Evolutionary conservation across 148 eudicot species (phyloP).

Genomic region (Polygonum maritimum): DNA sequence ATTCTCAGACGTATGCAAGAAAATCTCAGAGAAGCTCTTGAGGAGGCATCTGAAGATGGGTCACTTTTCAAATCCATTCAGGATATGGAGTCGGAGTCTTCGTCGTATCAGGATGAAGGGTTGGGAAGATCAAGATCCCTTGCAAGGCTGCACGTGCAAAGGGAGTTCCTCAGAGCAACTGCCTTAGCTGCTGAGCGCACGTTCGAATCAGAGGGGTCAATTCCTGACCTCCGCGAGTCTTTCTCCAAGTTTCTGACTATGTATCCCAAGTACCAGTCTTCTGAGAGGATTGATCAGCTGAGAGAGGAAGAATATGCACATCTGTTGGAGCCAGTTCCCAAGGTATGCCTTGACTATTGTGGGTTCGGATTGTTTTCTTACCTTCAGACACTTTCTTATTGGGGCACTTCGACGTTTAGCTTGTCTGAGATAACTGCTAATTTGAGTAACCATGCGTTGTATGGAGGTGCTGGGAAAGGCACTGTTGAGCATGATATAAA

Average conservation of each 20-base stretch:
- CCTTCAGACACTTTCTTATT: slow-evolving; percentile 71
- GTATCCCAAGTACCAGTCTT: slow-evolving; percentile 84
- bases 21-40: slow-evolving; percentile 84
- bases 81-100: slow-evolving; percentile 42
- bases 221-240: slow-evolving; percentile 60
- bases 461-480: slow-evolving; percentile 87
- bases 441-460: slow-evolving; percentile 87
- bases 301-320: slow-evolving; percentile 76
- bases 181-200: slow-evolving; percentile 81
- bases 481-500: slow-evolving; percentile 89
- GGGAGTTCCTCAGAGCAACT: slow-evolving; percentile 84
- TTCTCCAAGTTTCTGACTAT: slow-evolving; percentile 73
- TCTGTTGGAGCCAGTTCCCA: slow-evolving; percentile 44
- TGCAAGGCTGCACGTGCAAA: slow-evolving; percentile 67
- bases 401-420: slow-evolving; percentile 84
- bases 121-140: slow-evolving; percentile 77
- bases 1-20: slow-evolving; percentile 62
- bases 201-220: slow-evolving; percentile 54
- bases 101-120: slow-evolving; percentile 46
- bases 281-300: slow-evolving; percentile 85
- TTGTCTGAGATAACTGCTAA: slow-evolving; percentile 93
- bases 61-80: slow-evolving; percentile 67
- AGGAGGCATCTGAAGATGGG: slow-evolving; percentile 97
- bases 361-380: slow-evolving; percentile 95
- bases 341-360: slow-evolving; percentile 96